A percentile compares a stretch with the other conserved stretches of the same genome.
Evolutionary conservation across 208 protist species (phyloP).

Genomic region (Novymonas esmeraldas): DNA sequence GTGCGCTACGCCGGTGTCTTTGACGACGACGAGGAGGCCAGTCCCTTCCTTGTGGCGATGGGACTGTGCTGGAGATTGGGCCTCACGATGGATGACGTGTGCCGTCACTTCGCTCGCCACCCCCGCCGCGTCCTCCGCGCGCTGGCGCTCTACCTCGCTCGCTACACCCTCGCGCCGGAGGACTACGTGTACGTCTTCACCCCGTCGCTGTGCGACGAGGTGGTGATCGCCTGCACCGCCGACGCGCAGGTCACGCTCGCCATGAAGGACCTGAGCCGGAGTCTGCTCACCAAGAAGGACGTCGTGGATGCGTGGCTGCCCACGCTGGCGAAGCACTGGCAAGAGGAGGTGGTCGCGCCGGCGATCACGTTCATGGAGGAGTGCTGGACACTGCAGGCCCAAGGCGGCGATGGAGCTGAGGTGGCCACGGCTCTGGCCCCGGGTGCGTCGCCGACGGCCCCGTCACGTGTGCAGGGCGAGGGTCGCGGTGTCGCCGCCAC

Average conservation of each 20-base stretch:
- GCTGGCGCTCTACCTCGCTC: slow-evolving; percentile 69
- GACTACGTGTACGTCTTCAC: slow-evolving; percentile 70
- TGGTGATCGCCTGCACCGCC: slow-evolving; percentile 60
- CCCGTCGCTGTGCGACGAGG: slow-evolving; percentile 63
- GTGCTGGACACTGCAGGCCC: slow-evolving; percentile 35
- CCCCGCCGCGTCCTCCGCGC: slow-evolving; percentile 72
- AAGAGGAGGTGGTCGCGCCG: slow-evolving; percentile 45
- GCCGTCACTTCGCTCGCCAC: slow-evolving; percentile 65
- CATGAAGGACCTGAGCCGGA: slow-evolving; percentile 52
- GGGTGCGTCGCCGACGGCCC: slow-evolving; percentile 17
- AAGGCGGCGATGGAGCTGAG: neutral
- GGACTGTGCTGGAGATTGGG: slow-evolving; percentile 42
- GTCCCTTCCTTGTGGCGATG: slow-evolving; percentile 74
- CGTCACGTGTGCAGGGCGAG: slow-evolving; percentile 12
- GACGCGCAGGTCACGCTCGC: slow-evolving; percentile 56
- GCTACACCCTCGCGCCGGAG: slow-evolving; percentile 74
- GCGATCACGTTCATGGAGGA: slow-evolving; percentile 49
- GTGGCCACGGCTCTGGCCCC: too few relatives aligned
- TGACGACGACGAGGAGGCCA: slow-evolving; percentile 69
- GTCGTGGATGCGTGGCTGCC: slow-evolving; percentile 86
- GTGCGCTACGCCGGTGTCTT: slow-evolving; percentile 81
- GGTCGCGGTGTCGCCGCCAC: slow-evolving; percentile 53
- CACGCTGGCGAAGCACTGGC: slow-evolving; percentile 47
- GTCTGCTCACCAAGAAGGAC: slow-evolving; percentile 70
- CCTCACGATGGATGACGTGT: slow-evolving; percentile 58